Evolutionary conservation across 2,329 filamentous ascomycete genomes (phyloP).

Genomic region (Fusarium sp.): DNA sequence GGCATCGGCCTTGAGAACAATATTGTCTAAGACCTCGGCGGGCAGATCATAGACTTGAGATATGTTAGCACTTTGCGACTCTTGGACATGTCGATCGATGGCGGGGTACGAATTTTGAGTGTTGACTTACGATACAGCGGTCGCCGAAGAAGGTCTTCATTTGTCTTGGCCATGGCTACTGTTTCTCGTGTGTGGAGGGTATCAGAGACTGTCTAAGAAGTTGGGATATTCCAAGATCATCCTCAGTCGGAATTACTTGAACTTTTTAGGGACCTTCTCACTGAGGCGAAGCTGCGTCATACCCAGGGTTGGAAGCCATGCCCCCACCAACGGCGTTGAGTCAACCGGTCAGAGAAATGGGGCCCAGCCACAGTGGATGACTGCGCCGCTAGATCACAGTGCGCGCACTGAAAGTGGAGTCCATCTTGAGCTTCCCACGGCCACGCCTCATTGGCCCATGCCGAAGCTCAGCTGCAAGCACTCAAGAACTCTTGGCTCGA

Average conservation of each 20-base stretch:
- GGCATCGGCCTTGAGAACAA: slow-evolving; percentile 61
- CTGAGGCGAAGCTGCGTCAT: slow-evolving; percentile 25
- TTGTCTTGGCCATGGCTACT: slow-evolving; percentile 52
- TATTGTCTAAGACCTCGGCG: slow-evolving; percentile 74
- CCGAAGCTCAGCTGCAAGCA: background rate
- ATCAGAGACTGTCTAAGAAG: background rate
- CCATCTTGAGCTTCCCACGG: background rate
- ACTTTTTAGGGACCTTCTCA: slow-evolving; percentile 17
- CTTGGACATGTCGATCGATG: slow-evolving; percentile 4
- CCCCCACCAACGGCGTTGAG: slow-evolving; percentile 28
- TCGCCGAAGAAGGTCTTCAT: slow-evolving; percentile 60
- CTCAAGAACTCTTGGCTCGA: background rate
- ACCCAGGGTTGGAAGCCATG: background rate
- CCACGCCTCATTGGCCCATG: background rate
- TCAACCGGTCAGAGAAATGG: slow-evolving; percentile 33
- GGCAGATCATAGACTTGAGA: slow-evolving; percentile 83
- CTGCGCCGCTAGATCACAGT: slow-evolving; percentile 2
- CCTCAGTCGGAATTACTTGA: slow-evolving; percentile 13
- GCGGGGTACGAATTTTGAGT: slow-evolving; percentile 23
- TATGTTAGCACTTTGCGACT: slow-evolving; percentile 29
- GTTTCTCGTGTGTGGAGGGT: background rate
- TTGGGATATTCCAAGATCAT: background rate
- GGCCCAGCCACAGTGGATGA: slow-evolving; percentile 9
- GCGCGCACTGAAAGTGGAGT: background rate
- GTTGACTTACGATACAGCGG: slow-evolving; percentile 61